Base-by-base conservation (phyloP, 805 yeast species). In the Starmerella sirachaensis region DNA sequence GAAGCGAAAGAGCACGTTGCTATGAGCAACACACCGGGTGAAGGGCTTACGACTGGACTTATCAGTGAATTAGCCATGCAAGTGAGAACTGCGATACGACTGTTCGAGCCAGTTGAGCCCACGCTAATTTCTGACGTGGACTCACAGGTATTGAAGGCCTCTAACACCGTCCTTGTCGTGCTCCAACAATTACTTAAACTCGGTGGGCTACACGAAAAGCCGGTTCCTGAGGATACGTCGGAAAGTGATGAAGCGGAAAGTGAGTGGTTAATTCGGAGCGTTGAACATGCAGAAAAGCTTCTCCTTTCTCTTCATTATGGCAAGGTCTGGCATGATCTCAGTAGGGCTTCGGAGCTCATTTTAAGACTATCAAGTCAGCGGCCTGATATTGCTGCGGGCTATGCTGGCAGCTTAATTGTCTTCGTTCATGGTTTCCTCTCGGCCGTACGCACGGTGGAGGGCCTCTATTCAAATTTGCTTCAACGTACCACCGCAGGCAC, bases 261-360 rank as follows among this genome's bases (percentile, higher is more conserved):
- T 41, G 63, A 65, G n/a, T 86, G 94, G 94, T 64, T 83, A 22
- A 55, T 63, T 4, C 38, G 50, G 1, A 47, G 74, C 1, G 76
- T 76, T 40, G 66, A 61, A 29, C 62, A 66, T 29, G 47, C 72
- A 3, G 52, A 57, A 16, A 57, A 56, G 13, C 58, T 67, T 33
- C 49, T 69, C 5, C 72, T 69, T 36, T 42, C 64, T 1, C 53
- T 71, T n/a, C 68, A 68, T 35, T 52, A 60, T 24, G 50, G 49
- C 1, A 51, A 60, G 10, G 61, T 78, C 23, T 31, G 53, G 3
- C 42, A 47, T 10, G 22, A 24, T 9, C 18, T 48, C 9, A 13
- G 6, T 5, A 56, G 65, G 16, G 60, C 69, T 40, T 42, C 72
- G 10, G 42, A 48, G 0, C 23, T 58, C 1, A 45, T 74, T 2